Evolutionary conservation across 2,329 filamentous ascomycete species (phyloP), one percentile per base, ranked within the genome.

Genomic region (Fusarium abutilonis): DNA sequence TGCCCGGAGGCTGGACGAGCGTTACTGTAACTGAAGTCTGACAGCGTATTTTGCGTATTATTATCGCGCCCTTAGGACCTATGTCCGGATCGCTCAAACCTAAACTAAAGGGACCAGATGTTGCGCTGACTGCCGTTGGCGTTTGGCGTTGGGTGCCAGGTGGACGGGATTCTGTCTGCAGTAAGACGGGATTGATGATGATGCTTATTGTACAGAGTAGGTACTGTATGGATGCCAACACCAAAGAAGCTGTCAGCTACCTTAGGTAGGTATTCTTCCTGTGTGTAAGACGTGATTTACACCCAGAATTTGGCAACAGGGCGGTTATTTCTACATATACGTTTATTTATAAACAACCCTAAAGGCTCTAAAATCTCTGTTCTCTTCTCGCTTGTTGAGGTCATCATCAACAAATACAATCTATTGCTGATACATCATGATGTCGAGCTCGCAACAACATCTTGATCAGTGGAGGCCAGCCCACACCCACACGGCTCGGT

Each of bases 261-360:
- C 19, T 19, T 19, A 19, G 4, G 19, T 19, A 19, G 4, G 19
- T 19, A 3, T 34, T 29, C 15, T 57, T 21, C 7, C 31, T 52
- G 48, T 55, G 60, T 56, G 55, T 56, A 56, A 64, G 60, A 64
- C 51, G 28, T 59, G 43, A 21, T 11, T 15, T 17, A 14, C 23
- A 53, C 47, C 40, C 23, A 45, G 26, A 54, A 32, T 32, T n/a
- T 57, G 29, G 23, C 6, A 7, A 26, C 23, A 26, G 23, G 23
- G 23, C 23, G 5, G 23, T 8, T 26, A 26, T 26, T 47, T 41
- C 41, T 42, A 15, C 31, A 11, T 43, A 38, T n/a, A 14, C 6
- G 6, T 15, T n/a, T 43, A 38, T 43, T 38, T 52, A 52, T 38
- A 19, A 32, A 6, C 13, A n/a, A 40, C 23, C 21, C 13, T 40